Evolutionary conservation across 2,329 filamentous ascomycete species (phyloP).

Genomic region (Phoma herbarum): DNA sequence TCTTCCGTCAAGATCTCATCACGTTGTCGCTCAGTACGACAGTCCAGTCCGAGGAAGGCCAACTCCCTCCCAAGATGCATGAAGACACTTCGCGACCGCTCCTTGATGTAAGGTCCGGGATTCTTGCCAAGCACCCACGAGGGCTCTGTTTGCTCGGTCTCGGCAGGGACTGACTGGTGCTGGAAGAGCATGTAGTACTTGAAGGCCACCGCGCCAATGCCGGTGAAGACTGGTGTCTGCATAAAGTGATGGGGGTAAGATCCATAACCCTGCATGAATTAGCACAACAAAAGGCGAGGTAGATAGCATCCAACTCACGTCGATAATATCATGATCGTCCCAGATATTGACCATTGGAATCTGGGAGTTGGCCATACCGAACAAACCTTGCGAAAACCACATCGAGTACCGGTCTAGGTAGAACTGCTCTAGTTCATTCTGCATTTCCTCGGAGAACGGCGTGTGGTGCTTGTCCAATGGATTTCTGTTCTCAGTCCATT

Average conservation of each 20-base stretch:
- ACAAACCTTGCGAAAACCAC: slow-evolving; percentile 97
- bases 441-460: slow-evolving; percentile 81
- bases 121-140: slow-evolving; percentile 86
- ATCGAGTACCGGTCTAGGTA: slow-evolving; percentile 88
- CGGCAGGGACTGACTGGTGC: slow-evolving; percentile 84
- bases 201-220: slow-evolving; percentile 89
- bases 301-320: slow-evolving; percentile 43
- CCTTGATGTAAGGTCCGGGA: slow-evolving; percentile 89
- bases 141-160: slow-evolving; percentile 83
- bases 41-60: slow-evolving; percentile 86
- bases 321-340: slow-evolving; percentile 80
- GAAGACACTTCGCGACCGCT: slow-evolving; percentile 85
- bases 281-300: slow-evolving; percentile 62
- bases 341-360: slow-evolving; percentile 99
- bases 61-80: slow-evolving; percentile 82
- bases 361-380: slow-evolving; percentile 89
- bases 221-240: slow-evolving; percentile 87
- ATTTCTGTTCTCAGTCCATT: slow-evolving; percentile 86
- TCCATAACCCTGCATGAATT: slow-evolving; percentile 74
- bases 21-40: slow-evolving; percentile 86
- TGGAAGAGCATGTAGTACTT: slow-evolving; percentile 99
- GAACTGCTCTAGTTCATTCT: slow-evolving; percentile 85
- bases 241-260: slow-evolving; percentile 94
- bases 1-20: slow-evolving; percentile 81
- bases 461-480: slow-evolving; percentile 79